Evolutionary conservation across 2,329 filamentous ascomycete genomes (phyloP).

Genomic region (Aulographum hederae): DNA sequence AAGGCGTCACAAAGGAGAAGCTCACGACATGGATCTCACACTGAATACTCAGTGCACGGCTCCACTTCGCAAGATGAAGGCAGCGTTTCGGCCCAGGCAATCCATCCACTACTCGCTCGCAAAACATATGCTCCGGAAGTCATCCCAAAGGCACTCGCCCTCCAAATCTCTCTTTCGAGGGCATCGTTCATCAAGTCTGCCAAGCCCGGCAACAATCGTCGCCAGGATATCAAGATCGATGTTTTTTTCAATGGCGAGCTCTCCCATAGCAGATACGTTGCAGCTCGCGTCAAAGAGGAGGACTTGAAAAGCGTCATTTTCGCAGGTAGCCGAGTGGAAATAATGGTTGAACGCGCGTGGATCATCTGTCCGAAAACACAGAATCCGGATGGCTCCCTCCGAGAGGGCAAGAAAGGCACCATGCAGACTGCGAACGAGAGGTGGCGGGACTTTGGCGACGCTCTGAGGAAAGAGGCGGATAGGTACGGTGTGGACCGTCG

Average conservation of each 20-base stretch:
- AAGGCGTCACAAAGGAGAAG: too few species aligned
- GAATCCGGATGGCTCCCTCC: conserved; percentile 9
- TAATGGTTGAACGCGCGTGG: conserved; percentile 26
- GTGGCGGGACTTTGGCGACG: conserved; percentile 16
- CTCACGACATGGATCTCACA: too few species aligned
- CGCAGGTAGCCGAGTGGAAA: conserved; percentile 19
- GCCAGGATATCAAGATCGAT: conserved; percentile 26
- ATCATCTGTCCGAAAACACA: conserved; percentile 15
- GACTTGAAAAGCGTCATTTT: conserved; percentile 14
- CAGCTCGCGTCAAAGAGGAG: conserved; percentile 4
- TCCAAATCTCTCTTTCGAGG: not conserved
- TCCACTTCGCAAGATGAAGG: too few species aligned
- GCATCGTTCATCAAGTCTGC: not conserved
- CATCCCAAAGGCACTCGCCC: not conserved
- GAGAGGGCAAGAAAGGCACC: conserved; percentile 5
- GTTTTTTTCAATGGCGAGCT: conserved; percentile 28
- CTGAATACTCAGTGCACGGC: too few species aligned
- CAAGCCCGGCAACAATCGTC: too few species aligned
- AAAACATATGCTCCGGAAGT: not conserved
- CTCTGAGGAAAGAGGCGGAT: conserved; percentile 16
- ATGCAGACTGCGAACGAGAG: conserved; percentile 10
- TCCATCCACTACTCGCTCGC: not conserved
- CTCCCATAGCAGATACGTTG: conserved; percentile 13
- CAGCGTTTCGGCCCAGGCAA: not conserved
- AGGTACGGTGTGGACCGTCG: conserved; percentile 14